Percentiles rank a stretch among this genome's conserved stretches.
phyloP scores from a whole-genome alignment of 1,284 basidiomycete genomes.

The Boletellus sp. region DNA sequence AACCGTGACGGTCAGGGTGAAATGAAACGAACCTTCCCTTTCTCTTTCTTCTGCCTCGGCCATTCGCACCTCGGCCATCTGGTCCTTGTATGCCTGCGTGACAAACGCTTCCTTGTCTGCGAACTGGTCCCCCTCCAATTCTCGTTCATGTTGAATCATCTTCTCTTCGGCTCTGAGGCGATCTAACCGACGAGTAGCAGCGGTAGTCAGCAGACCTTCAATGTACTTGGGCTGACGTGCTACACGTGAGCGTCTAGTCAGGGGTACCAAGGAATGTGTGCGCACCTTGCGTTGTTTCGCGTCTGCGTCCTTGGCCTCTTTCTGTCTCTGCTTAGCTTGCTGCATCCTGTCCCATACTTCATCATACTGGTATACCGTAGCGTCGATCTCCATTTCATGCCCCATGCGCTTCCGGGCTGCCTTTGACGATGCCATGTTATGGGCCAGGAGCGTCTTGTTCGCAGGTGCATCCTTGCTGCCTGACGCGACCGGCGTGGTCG shows the following conservation, averaged over 20 bases:
- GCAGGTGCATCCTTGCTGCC: constrained; percentile 37
- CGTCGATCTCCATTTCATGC: constrained; percentile 76
- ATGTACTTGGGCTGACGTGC: constrained; percentile 87
- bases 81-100: constrained; percentile 95
- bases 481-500: constrained; percentile 44
- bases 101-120: constrained; percentile 95
- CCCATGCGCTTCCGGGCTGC: constrained; percentile 64
- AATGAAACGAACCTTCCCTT: constrained; percentile 68
- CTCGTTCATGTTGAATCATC: constrained; percentile 91
- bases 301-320: constrained; percentile 71
- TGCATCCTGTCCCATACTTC: constrained; percentile 97
- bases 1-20: not conserved
- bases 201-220: constrained; percentile 73
- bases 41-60: constrained; percentile 90
- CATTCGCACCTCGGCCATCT: constrained; percentile 87
- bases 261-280: constrained; percentile 1
- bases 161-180: constrained; percentile 96
- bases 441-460: constrained; percentile 55
- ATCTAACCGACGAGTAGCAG: constrained; percentile 85
- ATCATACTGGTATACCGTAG: constrained; percentile 92
- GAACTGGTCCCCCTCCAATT: constrained; percentile 92
- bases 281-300: constrained; percentile 71
- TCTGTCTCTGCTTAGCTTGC: constrained; percentile 71
- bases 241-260: constrained; percentile 12
- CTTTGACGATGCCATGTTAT: constrained; percentile 57